These are phyloP conservation scores for Naganishia onofrii DNA, from an alignment of 768 basidiomycete species.

Conservation along the genomic window DNA sequence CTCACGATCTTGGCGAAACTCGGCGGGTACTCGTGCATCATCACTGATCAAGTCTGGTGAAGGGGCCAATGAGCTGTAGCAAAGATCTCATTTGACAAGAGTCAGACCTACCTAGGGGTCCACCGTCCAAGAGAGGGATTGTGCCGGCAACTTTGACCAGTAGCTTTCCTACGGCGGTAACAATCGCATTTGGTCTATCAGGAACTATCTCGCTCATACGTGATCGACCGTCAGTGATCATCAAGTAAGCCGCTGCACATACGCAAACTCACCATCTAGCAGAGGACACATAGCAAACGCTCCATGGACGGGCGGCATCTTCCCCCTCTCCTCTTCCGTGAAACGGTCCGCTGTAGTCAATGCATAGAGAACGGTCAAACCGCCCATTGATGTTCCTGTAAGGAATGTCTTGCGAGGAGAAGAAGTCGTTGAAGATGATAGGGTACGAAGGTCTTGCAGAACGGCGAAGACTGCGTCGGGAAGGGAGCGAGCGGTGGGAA, in stretches of 20 bases:
- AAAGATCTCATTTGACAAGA: too few relatives aligned
- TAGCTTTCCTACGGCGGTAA: neutral
- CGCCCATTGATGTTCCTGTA: conserved; percentile 25
- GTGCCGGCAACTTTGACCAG: neutral
- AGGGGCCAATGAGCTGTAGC: neutral
- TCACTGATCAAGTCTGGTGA: conserved; percentile 3
- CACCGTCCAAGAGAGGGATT: neutral
- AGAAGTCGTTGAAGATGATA: neutral
- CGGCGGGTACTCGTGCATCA: conserved; percentile 15
- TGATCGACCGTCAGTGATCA: neutral
- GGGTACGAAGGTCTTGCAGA: conserved; percentile 15
- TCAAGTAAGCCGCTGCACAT: neutral
- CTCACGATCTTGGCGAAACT: conserved; percentile 21
- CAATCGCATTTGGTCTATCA: conserved; percentile 3
- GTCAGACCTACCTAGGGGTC: neutral
- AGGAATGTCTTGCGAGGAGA: conserved; percentile 24
- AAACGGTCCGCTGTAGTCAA: conserved; percentile 2
- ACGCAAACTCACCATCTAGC: conserved; percentile 16
- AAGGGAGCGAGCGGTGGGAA: conserved; percentile 5
- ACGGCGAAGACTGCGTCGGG: conserved; percentile 19
- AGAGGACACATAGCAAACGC: conserved; percentile 22
- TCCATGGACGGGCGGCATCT: conserved; percentile 15
- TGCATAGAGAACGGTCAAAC: conserved; percentile 22
- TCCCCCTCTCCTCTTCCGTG: conserved; percentile 2
- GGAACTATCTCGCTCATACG: conserved; percentile 4